Evolutionary conservation across 2,329 filamentous ascomycete species (phyloP), one percentile per base, ranked within the genome.

Genomic region (Rhinocladiella similis): DNA sequence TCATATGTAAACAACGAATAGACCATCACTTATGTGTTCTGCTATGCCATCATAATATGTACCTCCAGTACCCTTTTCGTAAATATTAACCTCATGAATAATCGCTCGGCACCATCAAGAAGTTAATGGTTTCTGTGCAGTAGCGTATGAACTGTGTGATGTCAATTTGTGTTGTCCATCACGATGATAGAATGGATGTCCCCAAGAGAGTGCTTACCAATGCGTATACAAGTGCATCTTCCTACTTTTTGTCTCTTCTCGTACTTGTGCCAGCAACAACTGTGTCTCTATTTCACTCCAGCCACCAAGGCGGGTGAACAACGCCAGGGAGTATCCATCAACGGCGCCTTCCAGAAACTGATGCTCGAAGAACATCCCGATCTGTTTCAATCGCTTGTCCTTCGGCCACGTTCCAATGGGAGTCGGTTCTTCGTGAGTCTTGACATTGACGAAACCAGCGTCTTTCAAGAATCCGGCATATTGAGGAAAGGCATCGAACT

Each of bases 191-290:
- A 14, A 3, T 27, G 45, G 18, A 33, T 6, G 20, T n/a, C n/a
- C n/a, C 18, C 41, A 25, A n/a, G 43, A 27, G 10, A n/a, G 43
- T 29, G 22, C 47, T 41, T 50, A 50, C 47, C 33, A 41, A 36
- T 50, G 47, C 19, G 47, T 50, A 39, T 50, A 50, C 35, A 50
- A 18, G n/a, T 50, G 47, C 47, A 50, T 50, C 47, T 50, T 50
- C 18, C 39, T 50, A 25, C 33, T 50, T 39, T 39, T 50, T 6
- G 36, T 39, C 25, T 50, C 47, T 25, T 5, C 5, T 25, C 47
- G 47, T 16, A 50, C 47, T 22, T 39, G 29, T 10, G 47, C 47
- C 10, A 50, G 19, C n/a, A 50, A 33, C 47, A 50, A 18, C 18
- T 50, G 47, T 13, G 47, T 50, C n/a, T 50, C 47, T 20, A 18